Evolutionary conservation across 805 yeast species (phyloP), one percentile per base, ranked within the genome.

Genomic region (Schizosaccharomyces cryophilus): DNA sequence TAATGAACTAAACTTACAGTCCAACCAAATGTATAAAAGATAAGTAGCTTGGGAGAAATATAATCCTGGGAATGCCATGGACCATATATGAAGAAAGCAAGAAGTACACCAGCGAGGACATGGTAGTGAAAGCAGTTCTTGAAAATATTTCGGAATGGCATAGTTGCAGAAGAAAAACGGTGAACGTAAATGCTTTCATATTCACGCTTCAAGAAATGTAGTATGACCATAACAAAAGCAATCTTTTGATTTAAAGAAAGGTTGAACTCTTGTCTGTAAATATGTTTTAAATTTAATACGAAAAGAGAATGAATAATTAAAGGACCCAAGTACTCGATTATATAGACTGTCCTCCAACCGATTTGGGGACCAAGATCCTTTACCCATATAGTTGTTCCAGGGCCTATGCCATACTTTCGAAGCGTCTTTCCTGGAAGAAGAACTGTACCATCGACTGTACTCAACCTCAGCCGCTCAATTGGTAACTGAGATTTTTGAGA

Each of bases 81-180:
- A 1, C 74, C 73, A 61, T 79, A 80, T 31, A 76, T 70, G 65
- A 79, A 81, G 64, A 72, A 73, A 3, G 81, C 78, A 63, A 80
- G 71, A 63, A 76, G 70, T 13, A 79, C 69, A 7, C 97, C 96
- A 61, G 88, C 84, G 11, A 90, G 74, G n/a, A 86, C 70, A 96
- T 96, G 90, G 73, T 93, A 93, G 71, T 93, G 96, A 65, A 79
- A 75, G 48, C 88, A 83, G 74, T 93, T 93, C 73, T 89, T 87
- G 77, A 90, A 85, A 63, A 93, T 73, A 72, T 87, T 85, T 70
- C 80, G 78, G 54, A 85, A 67, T 3, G 98, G 98, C 98, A 93
- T 93, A 15, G 98, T 93, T 30, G 87, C 82, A 62, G 81, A 75
- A 26, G 96, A 85, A 69, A 93, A 93, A 64, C 78, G 77, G 73